Evolutionary conservation across 192 early-diverging fungal genomes (phyloP).

Genomic region (Coemansia sp.): DNA sequence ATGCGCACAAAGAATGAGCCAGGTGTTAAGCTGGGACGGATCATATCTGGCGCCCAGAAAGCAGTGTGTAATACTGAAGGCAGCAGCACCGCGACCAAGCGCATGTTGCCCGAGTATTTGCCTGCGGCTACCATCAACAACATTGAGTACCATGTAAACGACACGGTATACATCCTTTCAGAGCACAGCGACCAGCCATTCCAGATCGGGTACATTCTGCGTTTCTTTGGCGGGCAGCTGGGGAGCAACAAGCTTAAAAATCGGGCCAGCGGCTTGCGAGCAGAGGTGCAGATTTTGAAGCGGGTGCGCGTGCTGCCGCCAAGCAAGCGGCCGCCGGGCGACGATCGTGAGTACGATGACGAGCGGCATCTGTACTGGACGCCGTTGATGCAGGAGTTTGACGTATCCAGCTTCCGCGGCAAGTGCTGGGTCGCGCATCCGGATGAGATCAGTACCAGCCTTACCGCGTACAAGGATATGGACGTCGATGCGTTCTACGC

Average conservation of each 20-base stretch:
- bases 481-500: constrained; percentile 53
- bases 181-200: constrained; percentile 47
- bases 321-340: constrained; percentile 9
- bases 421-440: constrained; percentile 57
- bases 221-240: constrained; percentile 11
- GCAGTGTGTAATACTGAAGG: constrained; percentile 2
- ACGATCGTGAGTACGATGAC: constrained; percentile 29
- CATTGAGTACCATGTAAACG: constrained; percentile 52
- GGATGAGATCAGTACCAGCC: constrained; percentile 26
- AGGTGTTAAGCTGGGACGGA: constrained; percentile 14
- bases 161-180: constrained; percentile 57
- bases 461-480: constrained; percentile 49
- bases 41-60: constrained; percentile 4
- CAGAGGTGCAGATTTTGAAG: constrained; percentile 44
- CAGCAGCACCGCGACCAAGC: constrained; percentile 4
- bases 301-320: constrained; percentile 30
- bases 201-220: constrained; percentile 54
- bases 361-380: constrained; percentile 53
- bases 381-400: constrained; percentile 9
- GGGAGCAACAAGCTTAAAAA: not conserved
- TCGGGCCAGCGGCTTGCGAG: not conserved
- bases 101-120: constrained; percentile 9
- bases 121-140: constrained; percentile 20
- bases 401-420: constrained; percentile 45
- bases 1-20: constrained; percentile 11